Evolutionary conservation across 2,329 filamentous ascomycete species (phyloP).

Genomic region (Thermoascus crustaceus): DNA sequence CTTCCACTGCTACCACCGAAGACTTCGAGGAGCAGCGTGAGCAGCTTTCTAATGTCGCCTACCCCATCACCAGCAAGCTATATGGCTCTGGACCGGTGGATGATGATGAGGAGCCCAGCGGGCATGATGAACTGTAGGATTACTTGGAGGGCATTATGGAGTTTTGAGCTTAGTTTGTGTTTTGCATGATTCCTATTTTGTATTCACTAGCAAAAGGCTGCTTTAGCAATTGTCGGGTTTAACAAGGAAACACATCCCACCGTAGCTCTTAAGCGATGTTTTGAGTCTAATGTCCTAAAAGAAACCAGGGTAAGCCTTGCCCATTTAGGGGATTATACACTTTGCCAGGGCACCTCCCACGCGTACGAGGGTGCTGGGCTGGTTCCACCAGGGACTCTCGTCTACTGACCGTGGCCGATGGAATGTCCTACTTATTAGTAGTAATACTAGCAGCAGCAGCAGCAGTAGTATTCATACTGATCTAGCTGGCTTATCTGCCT

Average conservation of each 20-base stretch:
- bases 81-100: constrained; percentile 60
- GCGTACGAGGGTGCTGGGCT: too few species aligned
- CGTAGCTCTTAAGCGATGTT: too few species aligned
- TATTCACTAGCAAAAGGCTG: not conserved
- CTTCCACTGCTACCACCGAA: constrained; percentile 71
- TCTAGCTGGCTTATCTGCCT: too few species aligned
- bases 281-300: too few species aligned
- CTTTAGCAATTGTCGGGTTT: not conserved
- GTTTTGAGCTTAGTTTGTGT: constrained; percentile 23
- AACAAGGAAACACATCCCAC: constrained; percentile 1
- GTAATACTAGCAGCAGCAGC: too few species aligned
- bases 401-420: too few species aligned
- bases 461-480: too few species aligned
- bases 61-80: constrained; percentile 98
- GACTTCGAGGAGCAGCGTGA: constrained; percentile 99
- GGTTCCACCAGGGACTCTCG: too few species aligned
- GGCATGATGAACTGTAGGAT: constrained; percentile 71
- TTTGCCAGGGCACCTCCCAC: too few species aligned
- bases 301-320: too few species aligned
- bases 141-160: constrained; percentile 26
- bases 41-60: constrained; percentile 93
- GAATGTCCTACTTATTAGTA: too few species aligned
- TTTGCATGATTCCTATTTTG: constrained; percentile 17
- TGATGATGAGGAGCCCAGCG: constrained; percentile 62
- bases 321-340: too few species aligned